Evolutionary conservation across 2,329 filamentous ascomycete genomes (phyloP), one percentile per base, ranked within the genome.

Genomic region (Nemania diffusa): DNA sequence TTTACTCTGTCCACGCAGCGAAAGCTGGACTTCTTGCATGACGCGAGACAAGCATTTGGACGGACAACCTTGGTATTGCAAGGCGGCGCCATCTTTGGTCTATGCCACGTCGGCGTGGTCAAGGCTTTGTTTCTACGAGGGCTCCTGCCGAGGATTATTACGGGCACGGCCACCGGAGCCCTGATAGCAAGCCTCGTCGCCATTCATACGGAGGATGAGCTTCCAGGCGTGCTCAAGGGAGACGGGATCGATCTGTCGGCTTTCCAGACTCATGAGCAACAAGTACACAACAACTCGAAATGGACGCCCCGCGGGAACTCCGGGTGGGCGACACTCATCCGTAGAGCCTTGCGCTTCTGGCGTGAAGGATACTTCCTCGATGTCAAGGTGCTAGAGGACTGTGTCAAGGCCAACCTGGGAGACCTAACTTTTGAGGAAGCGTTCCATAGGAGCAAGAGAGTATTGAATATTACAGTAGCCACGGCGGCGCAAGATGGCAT

Each of bases 351-450:
- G 62, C 87, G 94, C 52, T 94, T 95, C 75, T 84, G 90, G 57
- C 84, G 84, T 44, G 91, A 94, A 72, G 94, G 94, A 0, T 93
- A 97, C 75, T 92, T 97, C 66, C 85, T 97, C 32, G 94, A 97
- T 77, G 88, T 93, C 3, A 88, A 86, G 46, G 90, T 97, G 9
- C 81, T 98, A 52, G 93, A 97, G 76, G 88, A 94, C 65, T 95
- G 93, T 72, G 91, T 97, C 15, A 87, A 91, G 64, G 89, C 90
- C 15, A 97, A 97, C 72, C 90, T 97, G 15, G 94, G 94, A 9
- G 92, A 97, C 74, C 78, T 97, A 69, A 97, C 94, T 0, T 98
- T 98, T 75, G 93, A 97, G 78, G 95, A 97, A 80, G 95, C 95
- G 0, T 97, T 94, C 75, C 87, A 90, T 58, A 88, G 89, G 68